A percentile compares a stretch with the other conserved stretches of the same genome.
Evolutionary conservation across 2,329 filamentous ascomycete genomes (phyloP).

Genomic region (Fusarium sp.): DNA sequence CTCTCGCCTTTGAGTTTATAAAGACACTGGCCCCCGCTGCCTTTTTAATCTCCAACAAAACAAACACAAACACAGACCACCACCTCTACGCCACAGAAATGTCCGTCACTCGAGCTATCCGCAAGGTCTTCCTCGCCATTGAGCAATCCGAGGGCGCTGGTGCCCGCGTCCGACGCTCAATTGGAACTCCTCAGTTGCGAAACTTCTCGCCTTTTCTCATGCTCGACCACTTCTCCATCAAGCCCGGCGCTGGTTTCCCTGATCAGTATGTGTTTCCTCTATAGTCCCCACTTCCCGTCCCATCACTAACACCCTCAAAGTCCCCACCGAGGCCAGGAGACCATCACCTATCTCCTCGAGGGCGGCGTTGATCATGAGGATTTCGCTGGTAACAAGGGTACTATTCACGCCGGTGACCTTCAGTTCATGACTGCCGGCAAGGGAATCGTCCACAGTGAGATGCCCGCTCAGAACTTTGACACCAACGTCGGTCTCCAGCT

Average conservation of each 20-base stretch:
- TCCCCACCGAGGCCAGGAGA: conserved; percentile 83
- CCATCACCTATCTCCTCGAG: conserved; percentile 88
- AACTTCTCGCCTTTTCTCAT: conserved; percentile 95
- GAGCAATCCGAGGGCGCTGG: conserved; percentile 92
- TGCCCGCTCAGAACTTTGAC: conserved; percentile 84
- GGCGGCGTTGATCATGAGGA: conserved; percentile 93
- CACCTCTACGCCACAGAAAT: conserved; percentile 62
- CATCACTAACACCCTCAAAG: conserved; percentile 23
- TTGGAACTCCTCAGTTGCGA: conserved; percentile 84
- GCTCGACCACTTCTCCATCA: conserved; percentile 91
- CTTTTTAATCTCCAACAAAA: conserved; percentile 2
- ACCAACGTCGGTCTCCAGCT: conserved; percentile 91
- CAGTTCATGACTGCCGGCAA: conserved; percentile 98
- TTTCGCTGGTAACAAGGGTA: conserved; percentile 87
- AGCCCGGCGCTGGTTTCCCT: conserved; percentile 86
- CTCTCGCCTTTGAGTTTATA: conserved; percentile 32
- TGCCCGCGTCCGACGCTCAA: conserved; percentile 85
- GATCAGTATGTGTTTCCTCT: conserved; percentile 69
- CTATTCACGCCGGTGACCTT: conserved; percentile 86
- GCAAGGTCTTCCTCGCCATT: conserved; percentile 83
- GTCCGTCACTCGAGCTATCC: conserved; percentile 80
- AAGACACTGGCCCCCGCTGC: conserved; percentile 17
- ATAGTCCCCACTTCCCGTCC: background rate
- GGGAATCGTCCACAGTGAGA: conserved; percentile 95
- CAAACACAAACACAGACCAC: conserved; percentile 18